Conservation (phyloP, 2,329 filamentous ascomycete species). For the Talaromyces sp. region DNA sequence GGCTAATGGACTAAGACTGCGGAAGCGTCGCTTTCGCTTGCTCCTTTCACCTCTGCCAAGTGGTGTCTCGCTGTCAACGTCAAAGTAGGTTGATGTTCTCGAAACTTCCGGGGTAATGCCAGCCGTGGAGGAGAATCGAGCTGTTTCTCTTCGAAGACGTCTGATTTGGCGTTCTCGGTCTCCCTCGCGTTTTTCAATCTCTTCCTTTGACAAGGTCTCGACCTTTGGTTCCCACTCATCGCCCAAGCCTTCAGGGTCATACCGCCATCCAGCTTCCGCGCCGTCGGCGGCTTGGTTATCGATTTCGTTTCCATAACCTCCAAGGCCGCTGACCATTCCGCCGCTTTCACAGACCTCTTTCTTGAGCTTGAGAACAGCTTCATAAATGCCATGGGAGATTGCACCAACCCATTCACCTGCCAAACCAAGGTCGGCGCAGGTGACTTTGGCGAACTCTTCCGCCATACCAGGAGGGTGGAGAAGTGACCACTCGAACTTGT, state of each 20-base stretch:
- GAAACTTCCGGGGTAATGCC: constrained; percentile 75
- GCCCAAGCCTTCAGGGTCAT: constrained; percentile 84
- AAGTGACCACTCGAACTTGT: constrained; percentile 97
- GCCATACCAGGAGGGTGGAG: constrained; percentile 87
- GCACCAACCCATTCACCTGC: constrained; percentile 90
- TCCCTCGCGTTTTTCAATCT: constrained; percentile 94
- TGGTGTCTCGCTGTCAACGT: constrained; percentile 62
- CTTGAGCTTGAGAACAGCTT: constrained; percentile 84
- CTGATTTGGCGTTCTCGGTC: constrained; percentile 89
- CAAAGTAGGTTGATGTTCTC: constrained; percentile 54
- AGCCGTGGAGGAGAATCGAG: constrained; percentile 80
- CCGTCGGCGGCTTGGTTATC: constrained; percentile 81
- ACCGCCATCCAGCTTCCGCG: constrained; percentile 89
- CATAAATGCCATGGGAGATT: constrained; percentile 94
- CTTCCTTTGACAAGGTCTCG: constrained; percentile 80
- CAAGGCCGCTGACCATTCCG: constrained; percentile 71
- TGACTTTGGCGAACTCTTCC: constrained; percentile 86
- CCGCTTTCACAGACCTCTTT: constrained; percentile 95
- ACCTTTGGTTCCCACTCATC: constrained; percentile 81
- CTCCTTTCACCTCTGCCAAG: constrained; percentile 89
- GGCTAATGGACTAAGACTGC: constrained; percentile 77
- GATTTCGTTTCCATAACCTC: constrained; percentile 63
- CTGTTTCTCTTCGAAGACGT: constrained; percentile 81
- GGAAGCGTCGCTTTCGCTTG: constrained; percentile 91
- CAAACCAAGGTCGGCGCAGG: constrained; percentile 85